phyloP scores from a whole-genome alignment of 2,329 filamentous ascomycete genomes.

The Scorias spongiosa region DNA sequence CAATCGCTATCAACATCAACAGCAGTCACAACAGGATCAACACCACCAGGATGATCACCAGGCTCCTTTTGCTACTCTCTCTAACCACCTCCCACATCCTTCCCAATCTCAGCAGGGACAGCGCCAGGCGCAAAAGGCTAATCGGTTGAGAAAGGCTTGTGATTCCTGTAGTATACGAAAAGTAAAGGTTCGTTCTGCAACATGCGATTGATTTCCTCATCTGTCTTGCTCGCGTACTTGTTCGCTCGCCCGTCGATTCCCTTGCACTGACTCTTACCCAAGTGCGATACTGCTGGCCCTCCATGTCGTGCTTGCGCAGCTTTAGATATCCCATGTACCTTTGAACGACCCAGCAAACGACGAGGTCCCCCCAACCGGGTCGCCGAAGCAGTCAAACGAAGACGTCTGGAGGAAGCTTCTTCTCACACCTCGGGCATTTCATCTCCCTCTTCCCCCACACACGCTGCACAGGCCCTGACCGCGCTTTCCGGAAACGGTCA shows the following conservation, averaged over 20 bases:
- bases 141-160: slow-evolving; percentile 25
- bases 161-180: slow-evolving; percentile 26
- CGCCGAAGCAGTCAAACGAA: slow-evolving; percentile 51
- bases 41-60: slow-evolving; percentile 15
- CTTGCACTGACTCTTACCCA: background rate
- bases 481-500: slow-evolving; percentile 32
- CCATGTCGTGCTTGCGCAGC: slow-evolving; percentile 50
- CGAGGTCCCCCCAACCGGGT: slow-evolving; percentile 52
- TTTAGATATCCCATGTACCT: slow-evolving; percentile 53
- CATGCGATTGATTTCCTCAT: background rate
- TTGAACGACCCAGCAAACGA: slow-evolving; percentile 46
- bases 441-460: slow-evolving; percentile 35
- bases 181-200: slow-evolving; percentile 19
- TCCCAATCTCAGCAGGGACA: slow-evolving; percentile 11
- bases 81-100: slow-evolving; percentile 5
- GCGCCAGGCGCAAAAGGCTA: slow-evolving; percentile 16
- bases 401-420: slow-evolving; percentile 32
- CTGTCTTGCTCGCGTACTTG: background rate
- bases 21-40: slow-evolving; percentile 3
- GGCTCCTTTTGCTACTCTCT: slow-evolving; percentile 3
- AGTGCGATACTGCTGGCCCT: slow-evolving; percentile 52
- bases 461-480: slow-evolving; percentile 38
- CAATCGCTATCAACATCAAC: slow-evolving; percentile 1
- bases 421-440: slow-evolving; percentile 28
- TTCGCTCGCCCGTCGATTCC: slow-evolving; percentile 3